Evolutionary conservation across 179 eudicot genomes (phyloP).

Genomic region (Sideroxylon spinosum): DNA sequence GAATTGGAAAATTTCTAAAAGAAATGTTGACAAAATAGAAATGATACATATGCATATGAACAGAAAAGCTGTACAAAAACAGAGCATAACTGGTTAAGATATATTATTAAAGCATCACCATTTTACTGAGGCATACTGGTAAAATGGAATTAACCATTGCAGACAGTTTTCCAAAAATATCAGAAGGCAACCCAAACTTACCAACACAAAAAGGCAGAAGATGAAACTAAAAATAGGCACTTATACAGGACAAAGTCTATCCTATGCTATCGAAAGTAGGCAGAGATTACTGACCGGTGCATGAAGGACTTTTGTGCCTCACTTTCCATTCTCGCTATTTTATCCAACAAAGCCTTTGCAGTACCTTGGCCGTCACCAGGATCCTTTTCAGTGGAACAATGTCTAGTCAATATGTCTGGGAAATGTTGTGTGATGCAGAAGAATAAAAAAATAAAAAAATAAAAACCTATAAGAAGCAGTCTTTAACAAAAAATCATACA

Average conservation of each 20-base stretch:
- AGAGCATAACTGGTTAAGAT: no score
- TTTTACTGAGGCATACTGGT: no score
- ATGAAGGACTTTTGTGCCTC: constrained; percentile 97
- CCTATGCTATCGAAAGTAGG: no score
- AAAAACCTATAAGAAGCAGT: background rate
- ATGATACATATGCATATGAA: no score
- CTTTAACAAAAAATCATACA: constrained; percentile 5
- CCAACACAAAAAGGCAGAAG: background rate
- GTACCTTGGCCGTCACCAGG: constrained; percentile 83
- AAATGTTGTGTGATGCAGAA: background rate
- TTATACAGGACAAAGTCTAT: no score
- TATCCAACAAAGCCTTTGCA: constrained; percentile 73
- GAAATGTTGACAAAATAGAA: no score
- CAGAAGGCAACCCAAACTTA: background rate
- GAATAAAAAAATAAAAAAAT: background rate
- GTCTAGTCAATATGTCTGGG: constrained; percentile 1
- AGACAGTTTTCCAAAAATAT: background rate
- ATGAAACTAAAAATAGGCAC: background rate
- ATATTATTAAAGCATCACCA: no score
- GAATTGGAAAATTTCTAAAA: no score
- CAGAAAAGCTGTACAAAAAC: no score
- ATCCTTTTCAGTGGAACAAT: constrained; percentile 35
- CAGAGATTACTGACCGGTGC: constrained; percentile 65
- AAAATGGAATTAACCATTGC: background rate
- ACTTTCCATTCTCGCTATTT: constrained; percentile 79